A percentile compares a stretch with the other conserved stretches of the same genome.
These are phyloP conservation scores for Zizania palustris DNA, from an alignment of 202 grass and related monocot genomes.

Conservation along the genomic window DNA sequence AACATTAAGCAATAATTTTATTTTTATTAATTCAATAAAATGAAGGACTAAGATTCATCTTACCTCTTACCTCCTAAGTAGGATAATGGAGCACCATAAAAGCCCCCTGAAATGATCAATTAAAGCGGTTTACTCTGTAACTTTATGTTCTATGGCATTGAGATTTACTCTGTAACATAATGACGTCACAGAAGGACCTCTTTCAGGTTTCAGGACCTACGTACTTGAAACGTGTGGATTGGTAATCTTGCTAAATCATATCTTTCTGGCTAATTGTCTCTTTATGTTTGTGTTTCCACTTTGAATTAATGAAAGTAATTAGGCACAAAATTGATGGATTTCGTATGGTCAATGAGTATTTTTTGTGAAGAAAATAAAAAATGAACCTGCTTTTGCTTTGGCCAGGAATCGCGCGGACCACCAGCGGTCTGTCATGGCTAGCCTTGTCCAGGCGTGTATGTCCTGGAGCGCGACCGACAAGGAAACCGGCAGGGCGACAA, in stretches of 20 bases:
- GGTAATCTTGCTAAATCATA: slow-evolving; percentile 42
- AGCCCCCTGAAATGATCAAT: background rate
- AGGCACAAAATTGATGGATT: background rate
- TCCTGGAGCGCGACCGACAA: slow-evolving; percentile 62
- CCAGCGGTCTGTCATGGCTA: slow-evolving; percentile 57
- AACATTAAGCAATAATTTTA: no score
- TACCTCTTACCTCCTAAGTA: no score
- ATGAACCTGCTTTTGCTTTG: slow-evolving; percentile 31
- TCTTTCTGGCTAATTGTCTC: background rate
- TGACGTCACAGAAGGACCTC: slow-evolving; percentile 54
- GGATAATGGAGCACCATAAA: no score
- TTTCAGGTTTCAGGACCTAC: slow-evolving; percentile 64
- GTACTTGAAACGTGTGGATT: slow-evolving; percentile 52
- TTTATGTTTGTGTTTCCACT: background rate
- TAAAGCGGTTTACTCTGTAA: background rate
- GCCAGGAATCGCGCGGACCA: slow-evolving; percentile 61
- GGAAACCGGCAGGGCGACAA: slow-evolving; percentile 37
- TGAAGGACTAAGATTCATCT: no score
- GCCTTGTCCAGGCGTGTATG: slow-evolving; percentile 64
- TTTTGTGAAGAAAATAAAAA: background rate
- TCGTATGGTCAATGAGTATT: background rate
- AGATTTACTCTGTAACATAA: no score
- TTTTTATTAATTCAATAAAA: no score
- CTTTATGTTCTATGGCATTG: background rate
- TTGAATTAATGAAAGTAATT: slow-evolving; percentile 7